Percentiles rank a stretch among this genome's conserved stretches.
Evolutionary conservation across 2,329 filamentous ascomycete species (phyloP).

Genomic region (Verticillium longisporum): DNA sequence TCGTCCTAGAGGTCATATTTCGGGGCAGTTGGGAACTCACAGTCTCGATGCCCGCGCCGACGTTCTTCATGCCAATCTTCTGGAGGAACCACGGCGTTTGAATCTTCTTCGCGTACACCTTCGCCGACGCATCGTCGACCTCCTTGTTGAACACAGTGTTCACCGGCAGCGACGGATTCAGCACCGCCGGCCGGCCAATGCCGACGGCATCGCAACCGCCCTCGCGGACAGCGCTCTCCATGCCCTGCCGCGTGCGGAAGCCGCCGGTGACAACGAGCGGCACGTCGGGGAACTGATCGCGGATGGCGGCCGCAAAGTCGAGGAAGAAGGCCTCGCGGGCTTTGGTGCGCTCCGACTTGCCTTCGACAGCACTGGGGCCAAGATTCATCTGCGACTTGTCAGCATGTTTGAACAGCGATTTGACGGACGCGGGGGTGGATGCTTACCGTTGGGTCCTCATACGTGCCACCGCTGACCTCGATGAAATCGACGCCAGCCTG

Average conservation of each 20-base stretch:
- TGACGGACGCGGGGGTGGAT: too few species aligned
- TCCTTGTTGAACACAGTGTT: conserved; percentile 26
- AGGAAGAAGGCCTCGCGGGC: conserved; percentile 63
- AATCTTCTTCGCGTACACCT: conserved; percentile 19
- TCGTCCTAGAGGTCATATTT: background rate
- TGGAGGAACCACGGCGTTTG: conserved; percentile 15
- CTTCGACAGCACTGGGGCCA: background rate
- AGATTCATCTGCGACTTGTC: background rate
- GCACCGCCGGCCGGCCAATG: conserved; percentile 27
- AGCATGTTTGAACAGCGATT: background rate
- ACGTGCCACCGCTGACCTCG: conserved; percentile 59
- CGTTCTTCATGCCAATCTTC: conserved; percentile 12
- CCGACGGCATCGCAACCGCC: conserved; percentile 35
- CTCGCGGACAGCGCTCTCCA: conserved; percentile 29
- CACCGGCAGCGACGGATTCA: conserved; percentile 29
- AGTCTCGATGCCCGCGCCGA: conserved; percentile 15
- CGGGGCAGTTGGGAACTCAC: conserved; percentile 8
- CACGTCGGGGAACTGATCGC: conserved; percentile 33
- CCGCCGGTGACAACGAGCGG: conserved; percentile 56
- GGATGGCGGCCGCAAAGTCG: conserved; percentile 51
- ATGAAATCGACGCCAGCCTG: conserved; percentile 55
- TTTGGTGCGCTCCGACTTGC: conserved; percentile 34
- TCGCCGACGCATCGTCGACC: conserved; percentile 25
- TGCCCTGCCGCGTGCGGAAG: conserved; percentile 42
- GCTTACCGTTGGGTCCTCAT: conserved; percentile 42